Base-by-base conservation (phyloP, 2,329 filamentous ascomycete species). In the Beauveria caledonica region DNA sequence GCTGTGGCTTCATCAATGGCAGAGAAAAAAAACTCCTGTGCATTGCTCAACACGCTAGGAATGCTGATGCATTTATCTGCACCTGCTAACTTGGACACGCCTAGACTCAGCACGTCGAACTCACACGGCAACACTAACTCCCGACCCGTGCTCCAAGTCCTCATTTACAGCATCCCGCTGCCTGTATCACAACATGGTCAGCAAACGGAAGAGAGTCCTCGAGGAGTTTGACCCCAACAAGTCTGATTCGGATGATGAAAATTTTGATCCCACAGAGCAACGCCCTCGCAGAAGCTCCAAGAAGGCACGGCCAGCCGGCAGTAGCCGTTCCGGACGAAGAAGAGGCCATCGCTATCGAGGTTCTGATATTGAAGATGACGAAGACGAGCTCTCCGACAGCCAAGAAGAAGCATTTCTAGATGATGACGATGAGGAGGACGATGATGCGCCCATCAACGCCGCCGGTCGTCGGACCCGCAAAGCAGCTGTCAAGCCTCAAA, bases 161-260 rank as follows among this genome's bases (percentile, higher is more conserved):
- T 27, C 39, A 25, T 19, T 27, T 17, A 27, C 25, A 53, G 25
- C 25, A 27, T 7, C 23, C 17, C 6, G 49, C 21, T 36, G 9
- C 5, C 29, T 42, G 21, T 13, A 29, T n/a, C 33, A 42, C 50
- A 60, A 48, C 10, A 60, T 60, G 58, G 58, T 54, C 50, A 54
- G 70, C 60, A 86, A 86, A 70, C 76, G 85, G 58, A 87, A 86
- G 77, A 75, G 80, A 64, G 77, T 77, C 61, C 72, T 84, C 60
- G 79, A 84, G 64, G 77, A 78, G 59, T 87, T 87, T 65, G 85
- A 88, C 70, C 83, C 82, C 3, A 87, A 86, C 70, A 81, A 85
- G 68, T 87, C 85, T 55, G 85, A 88, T 65, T 77, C 85, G 2
- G 80, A 85, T 54, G 85, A 88, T 68, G 83, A 85, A 64, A 86